Percentiles rank a stretch among this genome's conserved stretches.
These are phyloP conservation scores for Phylloporus sp. DNA, from an alignment of 1,284 basidiomycete genomes.

Conservation along the genomic window DNA sequence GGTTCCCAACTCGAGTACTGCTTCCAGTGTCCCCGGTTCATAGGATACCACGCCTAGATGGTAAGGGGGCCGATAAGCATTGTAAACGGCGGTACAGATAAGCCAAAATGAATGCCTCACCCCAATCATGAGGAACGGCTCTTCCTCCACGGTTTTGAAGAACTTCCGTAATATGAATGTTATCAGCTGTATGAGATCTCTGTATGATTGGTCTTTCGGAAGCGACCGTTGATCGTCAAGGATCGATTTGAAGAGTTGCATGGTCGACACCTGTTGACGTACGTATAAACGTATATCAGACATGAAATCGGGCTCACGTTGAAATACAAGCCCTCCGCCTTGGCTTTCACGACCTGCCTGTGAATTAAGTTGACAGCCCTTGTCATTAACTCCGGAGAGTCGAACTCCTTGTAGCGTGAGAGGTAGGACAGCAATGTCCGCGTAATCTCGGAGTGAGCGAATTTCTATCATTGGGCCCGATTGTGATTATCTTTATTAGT, in stretches of 20 bases:
- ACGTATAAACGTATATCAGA: conserved; percentile 17
- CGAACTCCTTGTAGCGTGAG: conserved; percentile 80
- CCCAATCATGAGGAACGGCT: conserved; percentile 86
- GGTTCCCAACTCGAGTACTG: conserved; percentile 80
- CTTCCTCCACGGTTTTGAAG: conserved; percentile 85
- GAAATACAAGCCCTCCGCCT: conserved; percentile 92
- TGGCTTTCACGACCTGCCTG: conserved; percentile 85
- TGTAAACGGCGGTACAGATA: conserved; percentile 27
- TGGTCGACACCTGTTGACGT: conserved; percentile 74
- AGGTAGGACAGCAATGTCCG: conserved; percentile 84
- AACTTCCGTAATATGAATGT: conserved; percentile 87
- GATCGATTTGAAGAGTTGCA: conserved; percentile 84
- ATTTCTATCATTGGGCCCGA: conserved; percentile 58
- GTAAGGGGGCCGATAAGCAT: conserved; percentile 18
- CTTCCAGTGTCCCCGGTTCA: conserved; percentile 87
- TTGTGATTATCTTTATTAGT: conserved; percentile 21
- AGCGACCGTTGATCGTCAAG: conserved; percentile 77
- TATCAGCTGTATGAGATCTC: conserved; percentile 82
- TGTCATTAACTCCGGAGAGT: conserved; percentile 80
- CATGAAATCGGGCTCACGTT: conserved; percentile 57
- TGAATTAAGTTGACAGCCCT: conserved; percentile 87
- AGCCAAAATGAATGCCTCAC: conserved; percentile 41
- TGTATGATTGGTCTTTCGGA: conserved; percentile 77
- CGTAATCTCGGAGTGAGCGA: conserved; percentile 83
- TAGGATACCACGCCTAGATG: conserved; percentile 83